Evolutionary conservation across 768 basidiomycete genomes (phyloP).

Genomic region (Cubamyces sp.): DNA sequence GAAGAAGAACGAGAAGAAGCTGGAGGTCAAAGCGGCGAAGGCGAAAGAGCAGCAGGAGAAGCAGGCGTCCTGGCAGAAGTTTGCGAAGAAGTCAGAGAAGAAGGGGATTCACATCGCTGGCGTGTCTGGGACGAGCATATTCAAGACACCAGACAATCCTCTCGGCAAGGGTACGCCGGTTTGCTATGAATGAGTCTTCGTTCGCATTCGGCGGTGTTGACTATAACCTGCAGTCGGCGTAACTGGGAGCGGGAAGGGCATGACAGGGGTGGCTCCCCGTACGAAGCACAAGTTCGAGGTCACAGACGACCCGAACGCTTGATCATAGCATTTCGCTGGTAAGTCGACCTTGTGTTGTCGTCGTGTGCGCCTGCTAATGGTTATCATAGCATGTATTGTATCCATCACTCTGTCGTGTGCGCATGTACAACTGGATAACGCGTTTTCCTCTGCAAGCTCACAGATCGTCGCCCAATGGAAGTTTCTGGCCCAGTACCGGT

Average conservation of each 20-base stretch:
- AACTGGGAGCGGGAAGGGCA: conserved; percentile 86
- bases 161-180: conserved; percentile 70
- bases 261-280: conserved; percentile 73
- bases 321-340: conserved; percentile 6
- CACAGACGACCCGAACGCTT: conserved; percentile 41
- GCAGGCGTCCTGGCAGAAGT: conserved; percentile 92
- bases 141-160: conserved; percentile 94
- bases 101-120: conserved; percentile 93
- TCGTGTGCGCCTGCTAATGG: background rate
- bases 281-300: conserved; percentile 77
- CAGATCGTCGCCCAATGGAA: background rate
- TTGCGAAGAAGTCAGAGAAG: conserved; percentile 92
- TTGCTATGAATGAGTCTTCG: conserved; percentile 26
- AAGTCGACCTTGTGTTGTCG: background rate
- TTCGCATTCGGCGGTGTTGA: background rate
- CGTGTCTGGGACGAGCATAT: conserved; percentile 86
- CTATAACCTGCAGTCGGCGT: conserved; percentile 68
- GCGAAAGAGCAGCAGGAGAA: conserved; percentile 86
- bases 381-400: conserved; percentile 13
- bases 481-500: too few relatives aligned
- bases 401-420: conserved; percentile 4
- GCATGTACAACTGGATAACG: conserved; percentile 14
- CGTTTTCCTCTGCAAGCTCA: background rate
- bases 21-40: conserved; percentile 81
- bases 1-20: conserved; percentile 95